Base-by-base conservation (phyloP, 371 early-diverging fungal genomes). In the Mortierella sp. region DNA sequence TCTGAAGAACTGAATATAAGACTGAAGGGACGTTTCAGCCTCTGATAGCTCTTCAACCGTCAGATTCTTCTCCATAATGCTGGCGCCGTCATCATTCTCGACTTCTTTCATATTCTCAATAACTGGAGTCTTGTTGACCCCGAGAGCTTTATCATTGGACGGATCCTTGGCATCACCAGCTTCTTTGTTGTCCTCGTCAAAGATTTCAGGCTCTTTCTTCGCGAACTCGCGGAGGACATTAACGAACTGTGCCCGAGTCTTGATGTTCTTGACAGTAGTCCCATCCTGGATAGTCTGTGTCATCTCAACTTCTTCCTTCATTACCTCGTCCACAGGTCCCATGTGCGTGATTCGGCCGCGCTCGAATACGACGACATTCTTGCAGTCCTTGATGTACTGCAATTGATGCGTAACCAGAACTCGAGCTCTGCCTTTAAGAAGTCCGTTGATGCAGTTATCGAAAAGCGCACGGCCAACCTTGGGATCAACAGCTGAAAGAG, bases 401-500 rank as follows among this genome's bases (percentile, higher is more conserved):
- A 86, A 45, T 7, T 76, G 72, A 23, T 85, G 85, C 0, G 85
- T 86, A 0, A 82, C 83, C 6, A 87, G 61, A 7, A 87, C 67
- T 17, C 83, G 64, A 9, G 85, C 76, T 60, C 82, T 81, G 32
- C 54, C 67, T 10, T 61, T 53, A 12, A 85, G 55, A 19, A 64
- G 15, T n/a, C 60, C 73, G 17, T 65, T 45, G 22, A 86, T 74
- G 60, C 87, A 86, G 31, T 81, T 64, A 49, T 84, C 84, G 51
- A 72, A 86, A 17, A 88, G 68, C 37, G 84, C 81, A 49, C 72
- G 72, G n/a, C 84, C 86, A 5, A 86, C 86, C 59, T 86, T 86
- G 2, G 88, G 90, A 75, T 93, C 94, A 2, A 93, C 92, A 4
- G 94, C 96, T 42, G 92, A 90, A 55, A 97, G 87, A 0, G 93